Evolutionary conservation across 352 stramenopile genomes (phyloP).

Genomic region (Pythium aquatile): DNA sequence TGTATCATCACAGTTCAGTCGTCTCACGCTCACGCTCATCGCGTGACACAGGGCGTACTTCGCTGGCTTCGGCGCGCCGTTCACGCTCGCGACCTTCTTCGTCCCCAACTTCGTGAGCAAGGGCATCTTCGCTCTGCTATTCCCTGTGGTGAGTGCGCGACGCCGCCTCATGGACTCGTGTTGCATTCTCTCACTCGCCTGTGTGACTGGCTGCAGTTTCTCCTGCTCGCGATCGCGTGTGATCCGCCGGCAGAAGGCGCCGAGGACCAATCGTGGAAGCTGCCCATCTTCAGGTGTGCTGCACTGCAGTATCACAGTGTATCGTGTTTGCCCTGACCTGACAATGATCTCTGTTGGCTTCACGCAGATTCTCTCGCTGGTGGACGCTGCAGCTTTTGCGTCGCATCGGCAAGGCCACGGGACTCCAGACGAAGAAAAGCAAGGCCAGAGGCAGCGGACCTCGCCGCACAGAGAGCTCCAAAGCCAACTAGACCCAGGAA

Average conservation of each 20-base stretch:
- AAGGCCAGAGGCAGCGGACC: neutral
- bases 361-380: slow-evolving; percentile 70
- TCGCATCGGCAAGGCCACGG: slow-evolving; percentile 74
- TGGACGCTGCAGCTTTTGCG: slow-evolving; percentile 81
- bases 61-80: slow-evolving; percentile 82
- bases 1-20: too few relatives aligned
- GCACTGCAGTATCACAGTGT: too few relatives aligned
- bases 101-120: slow-evolving; percentile 90
- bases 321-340: neutral
- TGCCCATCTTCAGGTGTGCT: slow-evolving; percentile 75
- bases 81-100: slow-evolving; percentile 88
- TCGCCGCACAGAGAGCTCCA: neutral
- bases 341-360: neutral
- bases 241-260: slow-evolving; percentile 55
- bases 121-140: slow-evolving; percentile 86
- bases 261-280: slow-evolving; percentile 42
- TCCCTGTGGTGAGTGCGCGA: slow-evolving; percentile 58
- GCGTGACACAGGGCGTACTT: slow-evolving; percentile 64
- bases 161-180: neutral
- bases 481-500: neutral
- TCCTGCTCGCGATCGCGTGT: slow-evolving; percentile 79
- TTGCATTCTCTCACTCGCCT: slow-evolving; percentile 3
- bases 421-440: slow-evolving; percentile 75
- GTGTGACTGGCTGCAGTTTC: slow-evolving; percentile 41
- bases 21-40: too few relatives aligned